Evolutionary conservation across 768 basidiomycete genomes (phyloP), one percentile per base, ranked within the genome.

Genomic region (Boletus subparvulus): DNA sequence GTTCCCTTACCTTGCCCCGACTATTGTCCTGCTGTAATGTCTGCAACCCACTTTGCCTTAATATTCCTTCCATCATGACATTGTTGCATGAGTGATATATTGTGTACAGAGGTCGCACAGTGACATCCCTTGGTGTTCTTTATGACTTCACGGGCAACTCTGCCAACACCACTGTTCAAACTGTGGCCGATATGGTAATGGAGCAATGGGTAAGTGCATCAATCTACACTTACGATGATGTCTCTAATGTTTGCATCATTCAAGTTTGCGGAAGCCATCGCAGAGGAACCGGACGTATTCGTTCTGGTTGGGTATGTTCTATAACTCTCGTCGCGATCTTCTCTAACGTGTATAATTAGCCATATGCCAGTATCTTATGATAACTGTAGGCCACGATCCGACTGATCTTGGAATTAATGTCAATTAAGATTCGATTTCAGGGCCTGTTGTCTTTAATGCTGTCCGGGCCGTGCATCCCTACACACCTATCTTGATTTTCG

Each of bases 401-500:
- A 33, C 28, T 12, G 14, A 2, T 46, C 26, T 46, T 41, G n/a
- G 13, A 16, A 26, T n/a, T 10, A 19, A 30, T 28, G 6, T n/a
- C 21, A 19, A 44, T 36, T 13, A 55, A 33, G 3, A 46, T 30
- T 47, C 3, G 19, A 52, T 35, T 44, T 24, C 59, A 87, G 92
- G 88, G 88, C 83, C 84, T 7, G 63, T 79, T 16, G 84, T 95
- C 6, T 86, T 88, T 66, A 74, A 86, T 52, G 87, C 90, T 2
- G 79, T 96, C 54, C 85, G 93, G 30, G 76, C 77, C 8, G 75
- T 86, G 2, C 93, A 94, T 68, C 80, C 87, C 0, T 66, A 69
- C n/a, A 87, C 87, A 0, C 94, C 92, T 0, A 89, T 96, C 54
- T 64, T 92, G 52, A 88, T 94, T 62, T 85, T 95, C 43, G 94